Percentiles rank a stretch among this genome's conserved stretches.
These are phyloP conservation scores for Cadophora malorum DNA, from an alignment of 2,329 filamentous ascomycete genomes.

Conservation along the genomic window DNA sequence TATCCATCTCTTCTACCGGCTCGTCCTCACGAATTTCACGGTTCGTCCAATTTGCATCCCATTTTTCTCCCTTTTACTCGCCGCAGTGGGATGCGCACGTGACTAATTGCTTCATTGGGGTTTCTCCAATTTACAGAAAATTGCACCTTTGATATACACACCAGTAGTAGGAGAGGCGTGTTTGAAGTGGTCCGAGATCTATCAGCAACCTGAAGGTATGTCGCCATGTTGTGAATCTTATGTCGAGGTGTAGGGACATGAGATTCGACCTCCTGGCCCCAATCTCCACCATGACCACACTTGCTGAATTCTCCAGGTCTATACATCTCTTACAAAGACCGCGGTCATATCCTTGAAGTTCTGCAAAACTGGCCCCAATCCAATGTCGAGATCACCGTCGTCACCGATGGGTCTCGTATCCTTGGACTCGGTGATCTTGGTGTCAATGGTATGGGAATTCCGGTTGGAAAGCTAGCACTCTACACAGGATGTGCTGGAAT, in stretches of 20 bases:
- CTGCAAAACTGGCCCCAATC: slow-evolving; percentile 73
- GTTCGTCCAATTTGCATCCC: slow-evolving; percentile 28
- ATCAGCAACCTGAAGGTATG: slow-evolving; percentile 70
- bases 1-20: slow-evolving; percentile 43
- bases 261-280: background rate
- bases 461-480: slow-evolving; percentile 80
- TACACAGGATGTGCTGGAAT: slow-evolving; percentile 88
- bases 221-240: background rate
- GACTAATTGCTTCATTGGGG: slow-evolving; percentile 17
- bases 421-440: slow-evolving; percentile 83
- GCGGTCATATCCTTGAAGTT: slow-evolving; percentile 68
- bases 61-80: background rate
- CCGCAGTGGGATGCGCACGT: slow-evolving; percentile 17
- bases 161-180: slow-evolving; percentile 74
- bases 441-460: slow-evolving; percentile 83
- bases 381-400: slow-evolving; percentile 65
- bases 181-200: slow-evolving; percentile 76
- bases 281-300: slow-evolving; percentile 8
- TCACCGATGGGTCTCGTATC: slow-evolving; percentile 69
- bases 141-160: slow-evolving; percentile 66
- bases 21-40: slow-evolving; percentile 41
- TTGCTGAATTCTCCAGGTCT: slow-evolving; percentile 49
- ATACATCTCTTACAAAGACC: slow-evolving; percentile 74
- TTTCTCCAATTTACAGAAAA: slow-evolving; percentile 25
- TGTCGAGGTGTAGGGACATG: background rate